Percentiles rank a stretch among this genome's conserved stretches.
phyloP scores from a whole-genome alignment of 345 rosid genomes.

The Populus pruinosa region DNA sequence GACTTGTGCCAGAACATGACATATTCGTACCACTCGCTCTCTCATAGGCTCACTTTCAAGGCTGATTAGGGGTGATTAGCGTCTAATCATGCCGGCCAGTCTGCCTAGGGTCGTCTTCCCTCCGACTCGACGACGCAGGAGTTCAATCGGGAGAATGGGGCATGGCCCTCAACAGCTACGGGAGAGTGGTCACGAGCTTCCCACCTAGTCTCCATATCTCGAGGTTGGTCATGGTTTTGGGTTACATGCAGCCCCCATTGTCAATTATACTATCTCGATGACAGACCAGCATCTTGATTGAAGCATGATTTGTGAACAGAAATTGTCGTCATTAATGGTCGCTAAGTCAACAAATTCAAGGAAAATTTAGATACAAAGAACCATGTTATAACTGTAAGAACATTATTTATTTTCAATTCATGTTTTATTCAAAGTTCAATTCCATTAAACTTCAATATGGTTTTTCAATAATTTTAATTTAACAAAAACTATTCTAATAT shows the following conservation, averaged over 20 bases:
- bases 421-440: not conserved
- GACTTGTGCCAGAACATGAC: too few species aligned
- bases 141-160: not conserved
- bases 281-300: conserved; percentile 2
- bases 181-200: not conserved
- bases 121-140: too few species aligned
- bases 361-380: not conserved
- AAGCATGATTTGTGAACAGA: conserved; percentile 22
- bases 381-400: not conserved
- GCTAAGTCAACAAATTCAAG: not conserved
- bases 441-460: not conserved
- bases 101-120: not conserved
- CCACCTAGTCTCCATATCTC: not conserved
- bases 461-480: not conserved
- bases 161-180: not conserved
- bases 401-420: not conserved
- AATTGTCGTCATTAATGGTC: not conserved
- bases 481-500: too few species aligned
- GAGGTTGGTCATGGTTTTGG: conserved; percentile 9
- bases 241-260: conserved; percentile 13
- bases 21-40: not conserved
- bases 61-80: not conserved
- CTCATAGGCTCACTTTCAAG: not conserved
- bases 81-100: not conserved
- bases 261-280: conserved; percentile 12